Conservation (phyloP, 331 rosid species). For the Rhamnella rubrinervis region DNA sequence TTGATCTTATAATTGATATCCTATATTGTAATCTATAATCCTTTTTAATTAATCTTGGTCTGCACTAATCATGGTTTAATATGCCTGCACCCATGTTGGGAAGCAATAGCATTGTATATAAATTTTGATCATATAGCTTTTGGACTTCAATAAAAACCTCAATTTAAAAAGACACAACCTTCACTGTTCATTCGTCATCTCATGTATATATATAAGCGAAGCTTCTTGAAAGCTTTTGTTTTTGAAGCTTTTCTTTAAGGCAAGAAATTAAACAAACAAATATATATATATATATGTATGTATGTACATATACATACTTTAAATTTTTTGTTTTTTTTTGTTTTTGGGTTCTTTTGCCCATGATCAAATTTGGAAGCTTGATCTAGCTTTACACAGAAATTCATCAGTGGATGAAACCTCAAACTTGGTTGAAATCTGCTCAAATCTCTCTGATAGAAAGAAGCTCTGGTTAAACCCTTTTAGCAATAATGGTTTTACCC, state of each 20-base stretch:
- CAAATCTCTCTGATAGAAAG: constrained; percentile 55
- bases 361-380: constrained; percentile 29
- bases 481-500: constrained; percentile 16
- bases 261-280: not conserved
- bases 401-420: constrained; percentile 33
- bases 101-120: not conserved
- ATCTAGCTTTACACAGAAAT: constrained; percentile 26
- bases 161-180: constrained; percentile 20
- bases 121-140: constrained; percentile 8
- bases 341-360: no score
- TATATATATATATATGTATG: no score
- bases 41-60: constrained; percentile 10
- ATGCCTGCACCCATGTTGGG: not conserved
- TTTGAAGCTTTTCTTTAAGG: not conserved
- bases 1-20: no score
- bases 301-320: no score
- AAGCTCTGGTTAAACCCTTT: constrained; percentile 29
- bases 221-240: constrained; percentile 6
- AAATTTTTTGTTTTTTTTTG: not conserved
- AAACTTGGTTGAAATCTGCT: constrained; percentile 29
- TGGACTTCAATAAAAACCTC: not conserved
- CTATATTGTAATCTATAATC: not conserved
- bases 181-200: constrained; percentile 44
- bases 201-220: constrained; percentile 11
- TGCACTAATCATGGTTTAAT: constrained; percentile 2